Percentiles rank a stretch among this genome's conserved stretches.
These are phyloP conservation scores for Penicillium goetzii DNA, from an alignment of 495 filamentous ascomycete genomes.

Conservation along the genomic window DNA sequence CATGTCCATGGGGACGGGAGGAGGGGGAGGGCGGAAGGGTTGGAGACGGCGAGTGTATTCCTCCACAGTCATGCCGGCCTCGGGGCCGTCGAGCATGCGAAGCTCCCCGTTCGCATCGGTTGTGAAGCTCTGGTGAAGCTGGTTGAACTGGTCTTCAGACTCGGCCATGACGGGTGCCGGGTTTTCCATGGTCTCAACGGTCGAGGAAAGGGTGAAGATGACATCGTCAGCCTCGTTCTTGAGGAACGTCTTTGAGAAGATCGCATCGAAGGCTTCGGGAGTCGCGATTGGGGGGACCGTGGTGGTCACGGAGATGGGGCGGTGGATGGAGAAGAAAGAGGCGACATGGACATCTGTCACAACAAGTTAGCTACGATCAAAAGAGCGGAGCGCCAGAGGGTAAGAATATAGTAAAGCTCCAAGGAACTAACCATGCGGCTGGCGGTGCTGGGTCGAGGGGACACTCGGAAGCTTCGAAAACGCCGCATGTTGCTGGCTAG, in stretches of 20 bases:
- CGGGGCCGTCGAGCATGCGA: slow-evolving; percentile 47
- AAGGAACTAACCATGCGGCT: slow-evolving; percentile 65
- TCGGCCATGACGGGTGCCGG: slow-evolving; percentile 52
- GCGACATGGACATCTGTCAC: slow-evolving; percentile 80
- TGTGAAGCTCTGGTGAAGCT: slow-evolving; percentile 50
- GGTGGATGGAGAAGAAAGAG: slow-evolving; percentile 93
- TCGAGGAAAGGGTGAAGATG: slow-evolving; percentile 74
- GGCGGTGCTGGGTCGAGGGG: slow-evolving; percentile 78
- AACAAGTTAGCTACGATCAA: slow-evolving; percentile 7
- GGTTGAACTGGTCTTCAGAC: slow-evolving; percentile 52
- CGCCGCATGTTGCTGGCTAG: slow-evolving; percentile 43
- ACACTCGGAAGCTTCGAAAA: slow-evolving; percentile 75
- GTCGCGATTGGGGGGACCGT: slow-evolving; percentile 73
- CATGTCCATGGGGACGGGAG: slow-evolving; percentile 61
- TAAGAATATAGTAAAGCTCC: slow-evolving; percentile 3
- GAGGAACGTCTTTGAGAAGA: slow-evolving; percentile 64
- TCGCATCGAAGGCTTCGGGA: slow-evolving; percentile 73
- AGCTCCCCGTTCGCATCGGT: slow-evolving; percentile 53
- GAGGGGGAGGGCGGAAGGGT: slow-evolving; percentile 78
- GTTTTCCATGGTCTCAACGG: slow-evolving; percentile 72
- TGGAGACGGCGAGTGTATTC: slow-evolving; percentile 62
- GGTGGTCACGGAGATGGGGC: slow-evolving; percentile 86
- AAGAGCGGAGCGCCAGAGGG: slow-evolving; percentile 9
- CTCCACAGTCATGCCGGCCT: slow-evolving; percentile 51
- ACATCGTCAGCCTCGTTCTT: slow-evolving; percentile 66